phyloP scores from a whole-genome alignment of 345 rosid species.

The Moricandia moricandioides region DNA sequence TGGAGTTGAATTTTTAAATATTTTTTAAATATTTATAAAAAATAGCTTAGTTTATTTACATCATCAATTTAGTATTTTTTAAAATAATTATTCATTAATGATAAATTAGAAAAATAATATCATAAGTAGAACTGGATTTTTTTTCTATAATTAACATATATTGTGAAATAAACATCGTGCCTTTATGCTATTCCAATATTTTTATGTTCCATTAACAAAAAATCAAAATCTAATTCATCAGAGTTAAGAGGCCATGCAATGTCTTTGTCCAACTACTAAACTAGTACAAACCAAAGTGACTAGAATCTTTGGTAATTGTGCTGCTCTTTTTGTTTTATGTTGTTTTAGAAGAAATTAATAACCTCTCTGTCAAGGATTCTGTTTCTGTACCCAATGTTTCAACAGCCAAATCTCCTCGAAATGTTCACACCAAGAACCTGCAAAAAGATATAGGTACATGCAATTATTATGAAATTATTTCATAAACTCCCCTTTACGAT shows the following conservation, averaged over 20 bases:
- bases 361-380: constrained; percentile 41
- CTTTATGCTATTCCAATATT: constrained; percentile 33
- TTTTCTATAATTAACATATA: neutral
- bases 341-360: constrained; percentile 26
- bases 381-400: constrained; percentile 34
- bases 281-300: constrained; percentile 27
- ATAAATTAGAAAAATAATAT: no score
- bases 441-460: constrained; percentile 20
- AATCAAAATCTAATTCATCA: constrained; percentile 15
- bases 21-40: no score
- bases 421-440: constrained; percentile 25
- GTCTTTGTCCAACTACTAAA: constrained; percentile 32
- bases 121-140: no score
- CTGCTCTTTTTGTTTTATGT: constrained; percentile 24
- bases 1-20: no score
- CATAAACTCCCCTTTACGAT: constrained; percentile 26
- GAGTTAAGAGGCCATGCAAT: constrained; percentile 21
- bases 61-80: no score
- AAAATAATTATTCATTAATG: neutral
- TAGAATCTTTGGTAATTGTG: constrained; percentile 41
- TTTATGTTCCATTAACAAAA: constrained; percentile 6
- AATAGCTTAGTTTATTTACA: no score
- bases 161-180: constrained; percentile 8
- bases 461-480: constrained; percentile 38
- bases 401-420: constrained; percentile 23